Conservation (phyloP, 805 yeast species). For the Pichia membranifaciens region DNA sequence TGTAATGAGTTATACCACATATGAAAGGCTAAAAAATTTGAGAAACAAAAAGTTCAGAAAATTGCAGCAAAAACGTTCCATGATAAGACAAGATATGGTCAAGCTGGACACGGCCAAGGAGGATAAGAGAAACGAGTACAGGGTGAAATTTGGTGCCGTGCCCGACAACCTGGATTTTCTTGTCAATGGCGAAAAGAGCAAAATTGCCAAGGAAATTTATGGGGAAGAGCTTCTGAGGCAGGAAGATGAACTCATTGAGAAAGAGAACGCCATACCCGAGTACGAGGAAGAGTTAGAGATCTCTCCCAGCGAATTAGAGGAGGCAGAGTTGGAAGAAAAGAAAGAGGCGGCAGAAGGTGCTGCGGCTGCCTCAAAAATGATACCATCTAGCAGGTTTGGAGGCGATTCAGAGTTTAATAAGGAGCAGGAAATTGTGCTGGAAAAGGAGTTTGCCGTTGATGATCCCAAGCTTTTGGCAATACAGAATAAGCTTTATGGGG, state of each 20-base stretch:
- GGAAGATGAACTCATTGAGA: slow-evolving; percentile 11
- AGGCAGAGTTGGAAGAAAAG: slow-evolving; percentile 5
- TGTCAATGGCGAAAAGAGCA: background rate
- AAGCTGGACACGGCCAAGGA: slow-evolving; percentile 2
- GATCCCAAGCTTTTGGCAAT: slow-evolving; percentile 37
- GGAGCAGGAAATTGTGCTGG: slow-evolving; percentile 26
- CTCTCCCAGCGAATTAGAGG: background rate
- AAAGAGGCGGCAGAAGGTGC: background rate
- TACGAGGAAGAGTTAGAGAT: slow-evolving; percentile 7
- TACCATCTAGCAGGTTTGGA: slow-evolving; percentile 1
- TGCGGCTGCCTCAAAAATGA: background rate
- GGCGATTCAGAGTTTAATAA: slow-evolving; percentile 3
- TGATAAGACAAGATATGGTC: slow-evolving; percentile 3
- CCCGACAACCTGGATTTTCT: background rate
- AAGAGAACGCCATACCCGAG: slow-evolving; percentile 11
- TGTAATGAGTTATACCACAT: background rate
- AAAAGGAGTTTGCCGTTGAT: slow-evolving; percentile 26
- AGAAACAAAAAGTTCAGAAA: slow-evolving; percentile 4
- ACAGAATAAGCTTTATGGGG: slow-evolving; percentile 23
- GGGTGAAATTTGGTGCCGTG: background rate
- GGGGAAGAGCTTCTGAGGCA: slow-evolving; percentile 12
- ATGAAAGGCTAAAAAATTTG: background rate
- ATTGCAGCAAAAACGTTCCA: background rate
- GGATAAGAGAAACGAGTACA: slow-evolving; percentile 1
- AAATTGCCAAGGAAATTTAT: slow-evolving; percentile 1